These are phyloP conservation scores for Sequoia sempervirens DNA, from an alignment of 75 land plant genomes.

Conservation along the genomic window DNA sequence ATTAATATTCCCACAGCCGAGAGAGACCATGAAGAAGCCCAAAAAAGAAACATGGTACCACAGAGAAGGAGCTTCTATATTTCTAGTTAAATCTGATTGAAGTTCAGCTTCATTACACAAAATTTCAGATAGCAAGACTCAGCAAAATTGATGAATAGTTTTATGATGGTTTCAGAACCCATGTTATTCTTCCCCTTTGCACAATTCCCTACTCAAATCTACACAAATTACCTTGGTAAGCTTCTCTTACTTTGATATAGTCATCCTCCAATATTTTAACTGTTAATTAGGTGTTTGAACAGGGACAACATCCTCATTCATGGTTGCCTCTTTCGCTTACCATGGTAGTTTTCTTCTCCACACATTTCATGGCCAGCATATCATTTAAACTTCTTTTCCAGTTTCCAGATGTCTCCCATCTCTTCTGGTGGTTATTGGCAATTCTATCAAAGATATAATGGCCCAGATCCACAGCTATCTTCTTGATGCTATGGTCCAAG, in stretches of 20 bases:
- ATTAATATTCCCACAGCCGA: background rate
- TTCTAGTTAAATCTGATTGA: background rate
- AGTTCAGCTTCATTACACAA: background rate
- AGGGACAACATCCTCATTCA: background rate
- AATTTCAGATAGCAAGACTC: background rate
- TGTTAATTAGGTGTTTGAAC: background rate
- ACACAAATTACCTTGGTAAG: background rate
- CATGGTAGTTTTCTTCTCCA: background rate
- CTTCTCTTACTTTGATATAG: background rate
- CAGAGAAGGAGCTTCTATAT: background rate
- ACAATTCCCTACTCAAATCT: background rate
- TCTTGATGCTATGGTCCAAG: background rate
- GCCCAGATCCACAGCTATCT: background rate
- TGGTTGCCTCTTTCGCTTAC: background rate
- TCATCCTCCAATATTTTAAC: background rate
- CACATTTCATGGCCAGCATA: background rate
- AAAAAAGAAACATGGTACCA: background rate
- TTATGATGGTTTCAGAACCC: background rate
- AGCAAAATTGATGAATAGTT: background rate
- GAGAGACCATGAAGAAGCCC: background rate
- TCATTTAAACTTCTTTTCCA: background rate
- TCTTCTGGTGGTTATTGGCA: background rate
- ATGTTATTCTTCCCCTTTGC: background rate
- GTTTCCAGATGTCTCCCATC: background rate
- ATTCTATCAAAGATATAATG: background rate